Evolutionary conservation across 495 filamentous ascomycete species (phyloP).

Genomic region (Trichoderma asperelloides): DNA sequence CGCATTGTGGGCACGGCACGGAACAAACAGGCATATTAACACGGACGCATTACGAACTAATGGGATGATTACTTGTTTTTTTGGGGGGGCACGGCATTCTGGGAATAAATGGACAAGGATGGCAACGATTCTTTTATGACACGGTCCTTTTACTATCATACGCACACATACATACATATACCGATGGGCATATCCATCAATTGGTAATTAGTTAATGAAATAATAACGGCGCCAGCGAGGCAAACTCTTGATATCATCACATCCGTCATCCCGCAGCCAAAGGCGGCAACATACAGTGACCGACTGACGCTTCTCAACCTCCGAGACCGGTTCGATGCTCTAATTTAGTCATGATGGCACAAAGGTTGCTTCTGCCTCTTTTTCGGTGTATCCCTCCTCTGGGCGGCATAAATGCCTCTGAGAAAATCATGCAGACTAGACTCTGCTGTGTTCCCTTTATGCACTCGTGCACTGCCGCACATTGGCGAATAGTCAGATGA

Average conservation of each 20-base stretch:
- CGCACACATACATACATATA: neutral
- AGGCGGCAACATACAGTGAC: neutral
- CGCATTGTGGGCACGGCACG: neutral
- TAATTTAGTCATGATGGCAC: too few species aligned
- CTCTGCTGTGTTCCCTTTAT: neutral
- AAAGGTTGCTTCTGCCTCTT: too few species aligned
- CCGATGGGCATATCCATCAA: neutral
- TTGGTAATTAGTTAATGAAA: constrained; percentile 4
- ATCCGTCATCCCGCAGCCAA: neutral
- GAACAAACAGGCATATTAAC: neutral
- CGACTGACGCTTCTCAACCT: neutral
- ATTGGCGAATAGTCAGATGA: neutral
- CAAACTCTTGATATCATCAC: neutral
- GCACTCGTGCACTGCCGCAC: neutral
- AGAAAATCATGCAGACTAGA: neutral
- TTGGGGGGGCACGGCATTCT: neutral
- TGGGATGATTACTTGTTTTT: neutral
- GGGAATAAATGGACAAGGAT: neutral
- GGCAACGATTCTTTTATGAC: neutral
- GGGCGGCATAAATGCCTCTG: neutral
- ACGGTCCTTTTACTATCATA: neutral
- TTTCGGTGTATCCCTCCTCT: too few species aligned
- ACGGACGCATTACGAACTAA: neutral
- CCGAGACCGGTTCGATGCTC: neutral
- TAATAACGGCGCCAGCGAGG: constrained; percentile 5